Evolutionary conservation across 345 rosid species (phyloP).

Genomic region (Carallia brachiata): DNA sequence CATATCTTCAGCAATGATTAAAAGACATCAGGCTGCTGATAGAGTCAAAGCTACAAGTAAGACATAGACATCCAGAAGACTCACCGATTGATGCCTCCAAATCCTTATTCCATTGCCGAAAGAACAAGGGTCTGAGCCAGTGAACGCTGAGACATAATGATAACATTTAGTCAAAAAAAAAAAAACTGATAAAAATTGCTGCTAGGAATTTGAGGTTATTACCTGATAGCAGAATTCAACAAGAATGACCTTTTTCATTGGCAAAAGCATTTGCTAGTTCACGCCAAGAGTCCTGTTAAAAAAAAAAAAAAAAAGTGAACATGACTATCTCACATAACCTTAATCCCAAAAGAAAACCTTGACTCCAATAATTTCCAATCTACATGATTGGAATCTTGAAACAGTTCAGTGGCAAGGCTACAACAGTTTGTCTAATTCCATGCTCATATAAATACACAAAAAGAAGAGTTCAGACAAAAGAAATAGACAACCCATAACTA

Average conservation of each 20-base stretch:
- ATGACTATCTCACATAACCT: slow-evolving; percentile 13
- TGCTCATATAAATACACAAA: not conserved
- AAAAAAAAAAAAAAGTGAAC: slow-evolving; percentile 18
- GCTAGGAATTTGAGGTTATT: slow-evolving; percentile 22
- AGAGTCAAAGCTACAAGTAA: slow-evolving; percentile 17
- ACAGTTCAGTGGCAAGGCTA: too few species aligned
- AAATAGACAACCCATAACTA: not conserved
- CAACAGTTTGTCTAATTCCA: too few species aligned
- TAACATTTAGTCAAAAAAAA: slow-evolving; percentile 14
- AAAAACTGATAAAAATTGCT: not conserved
- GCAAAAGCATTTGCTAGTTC: slow-evolving; percentile 87
- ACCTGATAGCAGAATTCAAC: slow-evolving; percentile 87
- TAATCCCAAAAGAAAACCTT: not conserved
- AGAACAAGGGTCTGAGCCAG: slow-evolving; percentile 92
- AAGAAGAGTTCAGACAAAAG: not conserved
- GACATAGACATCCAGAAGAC: slow-evolving; percentile 27
- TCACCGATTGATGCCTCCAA: slow-evolving; percentile 86
- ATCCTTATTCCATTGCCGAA: slow-evolving; percentile 83
- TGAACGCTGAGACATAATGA: slow-evolving; percentile 61
- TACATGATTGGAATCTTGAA: not conserved
- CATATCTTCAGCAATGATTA: slow-evolving; percentile 54
- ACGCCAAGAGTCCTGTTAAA: slow-evolving; percentile 80
- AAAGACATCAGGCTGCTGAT: slow-evolving; percentile 19
- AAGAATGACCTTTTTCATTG: slow-evolving; percentile 61
- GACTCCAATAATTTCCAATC: not conserved